Conservation (phyloP, 257 asterid genomes). For the Solanum acaule region DNA sequence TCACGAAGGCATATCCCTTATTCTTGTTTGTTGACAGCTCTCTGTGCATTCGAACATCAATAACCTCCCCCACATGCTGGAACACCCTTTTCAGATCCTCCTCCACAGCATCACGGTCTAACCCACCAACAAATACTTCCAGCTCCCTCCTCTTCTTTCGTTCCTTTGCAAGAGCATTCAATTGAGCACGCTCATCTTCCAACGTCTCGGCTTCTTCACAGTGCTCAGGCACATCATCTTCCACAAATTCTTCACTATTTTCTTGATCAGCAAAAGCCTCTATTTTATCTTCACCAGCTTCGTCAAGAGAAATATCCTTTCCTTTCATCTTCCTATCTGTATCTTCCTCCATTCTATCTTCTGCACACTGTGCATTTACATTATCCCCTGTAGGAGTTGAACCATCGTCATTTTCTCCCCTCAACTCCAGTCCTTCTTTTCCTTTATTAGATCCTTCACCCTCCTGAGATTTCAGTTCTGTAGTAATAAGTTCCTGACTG, state of each 20-base stretch:
- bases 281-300: conserved; percentile 34
- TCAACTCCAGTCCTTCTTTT: conserved; percentile 9
- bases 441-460: conserved; percentile 8
- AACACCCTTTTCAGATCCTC: conserved; percentile 50
- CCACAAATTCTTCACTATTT: conserved; percentile 27
- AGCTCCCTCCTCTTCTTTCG: conserved; percentile 48
- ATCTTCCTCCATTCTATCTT: conserved; percentile 20
- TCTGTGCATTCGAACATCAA: conserved; percentile 45
- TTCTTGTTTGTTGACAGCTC: conserved; percentile 49
- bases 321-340: conserved; percentile 20
- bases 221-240: conserved; percentile 22
- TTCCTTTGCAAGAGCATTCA: conserved; percentile 43
- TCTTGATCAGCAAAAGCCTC: conserved; percentile 43
- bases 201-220: conserved; percentile 30
- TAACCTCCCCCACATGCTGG: conserved; percentile 47
- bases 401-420: conserved; percentile 6
- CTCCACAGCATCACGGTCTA: conserved; percentile 51
- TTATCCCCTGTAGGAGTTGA: neutral
- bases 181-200: conserved; percentile 40
- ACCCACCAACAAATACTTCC: conserved; percentile 62
- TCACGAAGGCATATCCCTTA: conserved; percentile 59
- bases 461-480: conserved; percentile 15
- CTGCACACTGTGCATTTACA: conserved; percentile 11
- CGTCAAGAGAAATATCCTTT: conserved; percentile 29
- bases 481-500: neutral